These are phyloP conservation scores for Phytophthora lateralis DNA, from an alignment of 352 stramenopile genomes.

Conservation along the genomic window DNA sequence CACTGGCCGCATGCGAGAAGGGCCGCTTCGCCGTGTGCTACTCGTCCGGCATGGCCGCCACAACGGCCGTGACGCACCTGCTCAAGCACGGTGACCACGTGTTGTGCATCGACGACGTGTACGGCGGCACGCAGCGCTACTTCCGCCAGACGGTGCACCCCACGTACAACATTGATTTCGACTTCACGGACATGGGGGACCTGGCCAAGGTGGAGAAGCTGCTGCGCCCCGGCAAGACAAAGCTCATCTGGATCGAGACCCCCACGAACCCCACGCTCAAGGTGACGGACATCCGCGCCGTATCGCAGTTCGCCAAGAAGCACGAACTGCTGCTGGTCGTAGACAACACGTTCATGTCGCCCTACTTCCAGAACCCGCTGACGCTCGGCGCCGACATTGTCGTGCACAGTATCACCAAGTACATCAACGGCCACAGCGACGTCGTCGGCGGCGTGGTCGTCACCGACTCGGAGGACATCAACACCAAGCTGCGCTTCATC, in stretches of 20 bases:
- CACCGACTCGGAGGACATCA: conserved; percentile 92
- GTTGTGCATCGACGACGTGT: conserved; percentile 95
- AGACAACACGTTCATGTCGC: conserved; percentile 95
- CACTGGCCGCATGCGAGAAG: conserved; percentile 93
- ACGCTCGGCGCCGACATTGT: conserved; percentile 92
- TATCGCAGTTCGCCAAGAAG: conserved; percentile 90
- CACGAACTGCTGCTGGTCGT: conserved; percentile 90
- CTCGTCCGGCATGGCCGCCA: conserved; percentile 91
- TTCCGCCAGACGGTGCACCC: conserved; percentile 92
- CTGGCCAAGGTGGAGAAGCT: conserved; percentile 75
- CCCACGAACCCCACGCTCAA: conserved; percentile 96
- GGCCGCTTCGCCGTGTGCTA: conserved; percentile 90
- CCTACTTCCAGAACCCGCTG: conserved; percentile 93
- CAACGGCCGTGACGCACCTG: conserved; percentile 89
- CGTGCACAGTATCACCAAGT: conserved; percentile 96
- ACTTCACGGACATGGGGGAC: conserved; percentile 94
- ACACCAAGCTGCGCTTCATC: conserved; percentile 95
- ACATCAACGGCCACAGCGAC: conserved; percentile 96
- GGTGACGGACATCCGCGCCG: conserved; percentile 93
- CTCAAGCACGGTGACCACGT: conserved; percentile 93
- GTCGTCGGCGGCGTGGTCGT: conserved; percentile 93
- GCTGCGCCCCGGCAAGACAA: conserved; percentile 89
- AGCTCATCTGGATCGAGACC: conserved; percentile 94
- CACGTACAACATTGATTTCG: conserved; percentile 93
- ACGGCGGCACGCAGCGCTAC: conserved; percentile 95